phyloP scores from a whole-genome alignment of 306 rosid species.

The Mimosa bimucronata region DNA sequence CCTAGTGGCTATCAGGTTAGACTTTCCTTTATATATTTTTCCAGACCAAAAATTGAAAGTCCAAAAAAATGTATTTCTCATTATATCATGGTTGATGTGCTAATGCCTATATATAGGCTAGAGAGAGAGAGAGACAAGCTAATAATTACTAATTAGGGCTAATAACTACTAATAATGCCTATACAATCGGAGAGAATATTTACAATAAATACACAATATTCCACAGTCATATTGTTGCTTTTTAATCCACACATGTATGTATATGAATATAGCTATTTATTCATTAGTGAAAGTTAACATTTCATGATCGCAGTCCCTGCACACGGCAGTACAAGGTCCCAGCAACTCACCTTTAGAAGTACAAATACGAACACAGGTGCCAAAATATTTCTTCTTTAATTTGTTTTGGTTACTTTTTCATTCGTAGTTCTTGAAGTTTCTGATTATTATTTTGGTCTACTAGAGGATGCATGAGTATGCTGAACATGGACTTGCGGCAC shows the following conservation, averaged over 20 bases:
- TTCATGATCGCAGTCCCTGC: conserved; percentile 77
- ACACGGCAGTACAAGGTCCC: conserved; percentile 95
- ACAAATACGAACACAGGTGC: conserved; percentile 96
- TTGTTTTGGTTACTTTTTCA: conserved; percentile 26
- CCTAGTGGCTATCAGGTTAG: conserved; percentile 98
- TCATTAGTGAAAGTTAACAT: conserved; percentile 31
- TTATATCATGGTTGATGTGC: too few species aligned
- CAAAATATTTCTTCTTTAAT: conserved; percentile 28
- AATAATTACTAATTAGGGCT: too few species aligned
- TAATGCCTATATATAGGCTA: too few species aligned
- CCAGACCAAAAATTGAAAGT: conserved; percentile 28
- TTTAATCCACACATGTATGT: conserved; percentile 27
- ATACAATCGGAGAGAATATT: too few species aligned
- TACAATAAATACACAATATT: too few species aligned
- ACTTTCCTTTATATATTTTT: conserved; percentile 30
- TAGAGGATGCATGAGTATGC: conserved; percentile 98
- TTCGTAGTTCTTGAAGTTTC: conserved; percentile 33
- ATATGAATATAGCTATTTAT: conserved; percentile 29
- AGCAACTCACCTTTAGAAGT: conserved; percentile 94
- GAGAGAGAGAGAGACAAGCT: too few species aligned
- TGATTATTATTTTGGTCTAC: conserved; percentile 24
- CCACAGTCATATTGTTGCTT: conserved; percentile 31
- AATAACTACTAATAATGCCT: too few species aligned
- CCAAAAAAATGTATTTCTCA: too few species aligned
- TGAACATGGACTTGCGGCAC: conserved; percentile 98